Base-by-base conservation (phyloP, 2,329 filamentous ascomycete genomes). In the Nannizzia gypsea region DNA sequence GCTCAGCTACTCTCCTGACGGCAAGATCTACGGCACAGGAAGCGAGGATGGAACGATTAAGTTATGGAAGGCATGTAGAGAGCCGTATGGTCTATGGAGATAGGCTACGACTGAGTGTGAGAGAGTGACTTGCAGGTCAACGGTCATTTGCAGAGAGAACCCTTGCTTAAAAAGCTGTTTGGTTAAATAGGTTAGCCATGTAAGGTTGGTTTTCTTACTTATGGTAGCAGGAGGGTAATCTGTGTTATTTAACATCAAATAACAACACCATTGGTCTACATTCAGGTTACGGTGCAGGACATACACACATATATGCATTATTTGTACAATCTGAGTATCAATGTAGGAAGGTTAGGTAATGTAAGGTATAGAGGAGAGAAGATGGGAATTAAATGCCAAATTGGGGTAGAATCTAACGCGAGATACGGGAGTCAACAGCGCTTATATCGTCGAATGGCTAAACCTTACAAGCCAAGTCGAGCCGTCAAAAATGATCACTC, bases 31-130 rank as follows among this genome's bases (percentile, higher is more conserved):
- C 70, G 93, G 91, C 1, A 99, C 93, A 1, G 93, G 89, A 31
- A 96, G 91, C 56, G 93, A 99, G 71, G 93, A 99, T 68, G 93
- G 93, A 44, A 99, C 93, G 0, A 95, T 99, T 73, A 99, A 99
- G 76, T 79, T 99, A 66, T 87, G 84, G 84, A 87, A 87, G 71
- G 83, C 83, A 62, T 84, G 83, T 57, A 77, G 77, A 52, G 83
- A 83, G 50, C 78, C 82, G 1, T 87, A 87, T 69, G 84, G 84
- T 15, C 72, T 87, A 20, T 87, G 84, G 84, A 78, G 80, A 66
- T 85, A 62, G 40, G 8, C 31, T 34, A 15, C 20, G 15, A 15
- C 11, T 17, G 22, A 50, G 31, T 28, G 6, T 50, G 20, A 17
- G 17, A 17, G 17, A 20, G 22, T 52, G 26, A 34, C 26, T 36